Percentiles rank a stretch among this genome's conserved stretches.
Evolutionary conservation across 2,329 filamentous ascomycete genomes (phyloP).

Genomic region (Ascochyta koolunga): DNA sequence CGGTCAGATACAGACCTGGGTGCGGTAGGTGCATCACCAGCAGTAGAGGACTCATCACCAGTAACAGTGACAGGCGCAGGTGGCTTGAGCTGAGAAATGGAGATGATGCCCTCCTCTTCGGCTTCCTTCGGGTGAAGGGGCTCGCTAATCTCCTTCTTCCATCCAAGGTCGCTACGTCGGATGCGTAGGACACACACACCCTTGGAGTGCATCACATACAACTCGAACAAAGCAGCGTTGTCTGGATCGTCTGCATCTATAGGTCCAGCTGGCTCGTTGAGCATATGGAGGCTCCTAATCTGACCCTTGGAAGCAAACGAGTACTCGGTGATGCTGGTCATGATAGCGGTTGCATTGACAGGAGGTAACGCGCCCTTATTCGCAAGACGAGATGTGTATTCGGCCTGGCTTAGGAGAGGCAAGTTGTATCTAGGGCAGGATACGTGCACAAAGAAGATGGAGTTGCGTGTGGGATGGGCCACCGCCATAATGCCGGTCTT

Average conservation of each 20-base stretch:
- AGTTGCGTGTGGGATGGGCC: conserved; percentile 95
- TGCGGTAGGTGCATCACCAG: conserved; percentile 39
- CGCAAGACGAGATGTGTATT: conserved; percentile 80
- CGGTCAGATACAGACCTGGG: conserved; percentile 45
- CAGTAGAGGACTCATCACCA: conserved; percentile 48
- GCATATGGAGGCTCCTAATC: conserved; percentile 87
- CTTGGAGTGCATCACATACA: conserved; percentile 97
- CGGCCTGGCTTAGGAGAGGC: conserved; percentile 79
- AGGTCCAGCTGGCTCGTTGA: conserved; percentile 70
- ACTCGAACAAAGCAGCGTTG: conserved; percentile 82
- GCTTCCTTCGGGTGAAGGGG: conserved; percentile 80
- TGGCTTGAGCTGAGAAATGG: conserved; percentile 69
- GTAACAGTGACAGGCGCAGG: conserved; percentile 30
- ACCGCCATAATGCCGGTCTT: conserved; percentile 91
- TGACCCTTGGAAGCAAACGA: conserved; percentile 86
- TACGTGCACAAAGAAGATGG: conserved; percentile 94
- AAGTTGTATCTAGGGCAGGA: conserved; percentile 93
- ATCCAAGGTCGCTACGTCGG: conserved; percentile 88
- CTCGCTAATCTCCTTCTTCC: conserved; percentile 82
- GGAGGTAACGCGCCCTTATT: conserved; percentile 66
- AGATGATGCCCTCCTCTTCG: conserved; percentile 73
- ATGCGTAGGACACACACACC: conserved; percentile 90
- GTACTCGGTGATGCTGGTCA: conserved; percentile 95
- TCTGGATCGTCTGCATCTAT: conserved; percentile 63
- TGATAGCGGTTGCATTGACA: conserved; percentile 93